Evolutionary conservation across 768 basidiomycete genomes (phyloP).

Genomic region (Lenzites betulinus): DNA sequence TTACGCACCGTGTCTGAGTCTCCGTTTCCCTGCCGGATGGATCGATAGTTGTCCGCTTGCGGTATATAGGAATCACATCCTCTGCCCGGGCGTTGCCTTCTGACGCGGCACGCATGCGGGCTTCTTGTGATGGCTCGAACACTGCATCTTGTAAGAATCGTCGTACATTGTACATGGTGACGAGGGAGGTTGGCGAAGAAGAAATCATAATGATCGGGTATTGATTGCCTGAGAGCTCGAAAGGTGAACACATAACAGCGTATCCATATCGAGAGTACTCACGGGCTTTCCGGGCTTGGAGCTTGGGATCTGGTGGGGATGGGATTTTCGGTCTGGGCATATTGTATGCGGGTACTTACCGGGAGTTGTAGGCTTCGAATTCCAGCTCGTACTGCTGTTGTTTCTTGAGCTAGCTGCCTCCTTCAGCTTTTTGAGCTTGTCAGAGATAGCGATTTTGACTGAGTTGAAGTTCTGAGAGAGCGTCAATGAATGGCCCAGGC

Average conservation of each 20-base stretch:
- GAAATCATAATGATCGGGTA: constrained; percentile 98
- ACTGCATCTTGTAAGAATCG: constrained; percentile 86
- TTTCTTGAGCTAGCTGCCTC: constrained; percentile 46
- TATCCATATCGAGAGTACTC: background rate
- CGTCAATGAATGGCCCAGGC: background rate
- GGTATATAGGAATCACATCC: constrained; percentile 86
- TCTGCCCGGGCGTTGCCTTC: constrained; percentile 77
- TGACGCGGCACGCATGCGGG: constrained; percentile 63
- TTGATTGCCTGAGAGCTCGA: constrained; percentile 55
- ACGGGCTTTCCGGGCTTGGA: constrained; percentile 73
- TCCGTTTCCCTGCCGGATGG: constrained; percentile 61
- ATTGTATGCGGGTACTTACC: constrained; percentile 33
- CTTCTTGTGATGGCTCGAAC: constrained; percentile 77
- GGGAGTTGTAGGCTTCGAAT: constrained; percentile 42
- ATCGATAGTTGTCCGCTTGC: constrained; percentile 73
- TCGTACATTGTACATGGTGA: constrained; percentile 98
- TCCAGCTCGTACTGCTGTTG: constrained; percentile 44
- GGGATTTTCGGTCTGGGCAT: background rate
- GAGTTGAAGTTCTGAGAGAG: constrained; percentile 72
- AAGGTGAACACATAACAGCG: background rate
- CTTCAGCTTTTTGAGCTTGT: constrained; percentile 78
- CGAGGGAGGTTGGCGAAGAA: constrained; percentile 89
- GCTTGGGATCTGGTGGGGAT: constrained; percentile 48
- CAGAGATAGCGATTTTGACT: constrained; percentile 63
- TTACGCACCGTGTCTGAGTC: constrained; percentile 38